phyloP scores from a whole-genome alignment of 106 monocot species.

The Narthecium ossifragum region DNA sequence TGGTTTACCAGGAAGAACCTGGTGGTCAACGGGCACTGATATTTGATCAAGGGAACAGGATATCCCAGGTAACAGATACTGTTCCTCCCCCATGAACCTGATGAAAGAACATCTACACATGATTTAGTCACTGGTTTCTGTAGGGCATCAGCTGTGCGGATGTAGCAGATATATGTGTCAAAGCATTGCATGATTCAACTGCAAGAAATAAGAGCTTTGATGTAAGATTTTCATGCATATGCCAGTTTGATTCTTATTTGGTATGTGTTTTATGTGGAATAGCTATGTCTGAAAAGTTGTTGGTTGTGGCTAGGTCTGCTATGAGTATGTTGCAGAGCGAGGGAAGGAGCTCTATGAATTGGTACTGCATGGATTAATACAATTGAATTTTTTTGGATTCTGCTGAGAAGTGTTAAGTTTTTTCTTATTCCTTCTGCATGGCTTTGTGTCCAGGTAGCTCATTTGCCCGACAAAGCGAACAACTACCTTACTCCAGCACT shows the following conservation, averaged over 20 bases:
- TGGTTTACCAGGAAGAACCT: constrained; percentile 82
- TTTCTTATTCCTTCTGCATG: not conserved
- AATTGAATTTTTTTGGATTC: not conserved
- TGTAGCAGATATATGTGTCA: constrained; percentile 98
- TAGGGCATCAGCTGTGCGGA: constrained; percentile 98
- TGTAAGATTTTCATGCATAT: constrained; percentile 25
- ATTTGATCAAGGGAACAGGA: constrained; percentile 98
- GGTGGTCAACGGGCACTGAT: constrained; percentile 94
- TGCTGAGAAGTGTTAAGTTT: not conserved
- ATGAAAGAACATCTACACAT: too few relatives aligned
- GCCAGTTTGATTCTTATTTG: not conserved
- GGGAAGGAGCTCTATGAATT: constrained; percentile 90
- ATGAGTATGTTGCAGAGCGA: constrained; percentile 83
- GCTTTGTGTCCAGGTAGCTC: constrained; percentile 63
- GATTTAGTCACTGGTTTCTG: constrained; percentile 3
- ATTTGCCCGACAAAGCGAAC: constrained; percentile 98
- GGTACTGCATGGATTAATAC: constrained; percentile 32
- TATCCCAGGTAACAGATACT: constrained; percentile 55
- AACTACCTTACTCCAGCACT: constrained; percentile 97
- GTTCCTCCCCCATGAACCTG: not conserved
- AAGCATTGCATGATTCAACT: constrained; percentile 92
- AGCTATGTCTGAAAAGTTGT: not conserved
- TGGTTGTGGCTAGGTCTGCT: constrained; percentile 61
- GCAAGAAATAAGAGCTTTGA: constrained; percentile 99
- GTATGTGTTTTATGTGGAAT: not conserved